Evolutionary conservation across 306 rosid species (phyloP).

Genomic region (Cucumis cinereus): DNA sequence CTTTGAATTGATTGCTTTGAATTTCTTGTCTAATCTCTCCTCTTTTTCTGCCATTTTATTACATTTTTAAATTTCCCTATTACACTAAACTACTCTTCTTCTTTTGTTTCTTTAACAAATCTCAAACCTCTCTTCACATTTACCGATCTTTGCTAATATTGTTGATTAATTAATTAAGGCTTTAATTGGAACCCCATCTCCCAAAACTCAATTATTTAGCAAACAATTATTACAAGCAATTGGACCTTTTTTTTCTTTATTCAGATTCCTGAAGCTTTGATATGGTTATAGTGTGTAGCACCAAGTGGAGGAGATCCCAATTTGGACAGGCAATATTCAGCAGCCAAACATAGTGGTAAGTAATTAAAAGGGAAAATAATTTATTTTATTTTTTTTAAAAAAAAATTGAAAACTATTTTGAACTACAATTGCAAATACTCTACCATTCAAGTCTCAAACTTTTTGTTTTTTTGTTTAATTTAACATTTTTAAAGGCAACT

Average conservation of each 20-base stretch:
- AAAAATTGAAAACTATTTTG: background rate
- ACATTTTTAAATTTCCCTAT: background rate
- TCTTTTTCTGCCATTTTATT: background rate
- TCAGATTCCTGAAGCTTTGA: background rate
- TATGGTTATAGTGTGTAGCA: background rate
- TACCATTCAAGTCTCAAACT: background rate
- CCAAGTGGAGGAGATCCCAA: background rate
- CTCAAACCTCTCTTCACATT: background rate
- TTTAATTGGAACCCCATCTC: background rate
- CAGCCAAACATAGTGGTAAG: background rate
- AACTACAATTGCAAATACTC: background rate
- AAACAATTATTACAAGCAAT: background rate
- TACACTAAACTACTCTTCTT: background rate
- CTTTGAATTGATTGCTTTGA: slow-evolving; percentile 6
- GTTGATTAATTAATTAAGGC: background rate
- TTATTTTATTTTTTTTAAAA: too few species aligned
- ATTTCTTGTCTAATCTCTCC: slow-evolving; percentile 2
- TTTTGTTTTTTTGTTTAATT: too few species aligned
- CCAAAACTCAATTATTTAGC: background rate
- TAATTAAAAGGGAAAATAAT: background rate
- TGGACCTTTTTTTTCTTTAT: background rate
- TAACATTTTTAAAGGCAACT: too few species aligned
- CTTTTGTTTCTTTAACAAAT: background rate
- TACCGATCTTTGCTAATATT: background rate
- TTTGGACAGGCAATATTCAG: background rate